Conservation (phyloP, 2,329 filamentous ascomycete genomes). For the Monilinia fructicola region DNA sequence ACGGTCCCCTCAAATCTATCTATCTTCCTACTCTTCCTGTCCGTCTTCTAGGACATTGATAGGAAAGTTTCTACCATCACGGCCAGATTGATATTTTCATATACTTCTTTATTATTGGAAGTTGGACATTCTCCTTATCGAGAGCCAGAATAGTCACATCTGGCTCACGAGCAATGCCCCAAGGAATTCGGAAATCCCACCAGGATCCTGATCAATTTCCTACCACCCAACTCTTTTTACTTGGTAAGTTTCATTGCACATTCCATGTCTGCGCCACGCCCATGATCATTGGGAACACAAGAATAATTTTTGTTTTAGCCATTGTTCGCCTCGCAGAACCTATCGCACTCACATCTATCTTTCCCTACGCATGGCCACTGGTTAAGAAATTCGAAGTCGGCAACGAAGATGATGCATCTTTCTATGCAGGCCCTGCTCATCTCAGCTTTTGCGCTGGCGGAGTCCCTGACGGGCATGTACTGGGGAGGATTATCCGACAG, state of each 20-base stretch:
- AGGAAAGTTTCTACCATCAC: background rate
- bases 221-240: slow-evolving; percentile 75
- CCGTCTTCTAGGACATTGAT: slow-evolving; percentile 6
- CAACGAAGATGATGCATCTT: slow-evolving; percentile 72
- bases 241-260: slow-evolving; percentile 59
- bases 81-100: background rate
- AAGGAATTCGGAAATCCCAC: slow-evolving; percentile 40
- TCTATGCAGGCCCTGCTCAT: slow-evolving; percentile 84
- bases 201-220: slow-evolving; percentile 75
- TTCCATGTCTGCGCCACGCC: slow-evolving; percentile 17
- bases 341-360: slow-evolving; percentile 89
- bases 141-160: slow-evolving; percentile 32
- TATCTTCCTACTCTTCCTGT: background rate
- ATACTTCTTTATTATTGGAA: background rate
- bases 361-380: slow-evolving; percentile 85
- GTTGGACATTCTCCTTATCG: background rate
- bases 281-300: slow-evolving; percentile 2
- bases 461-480: slow-evolving; percentile 81
- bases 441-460: slow-evolving; percentile 78
- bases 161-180: slow-evolving; percentile 33
- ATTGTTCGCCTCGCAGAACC: slow-evolving; percentile 92
- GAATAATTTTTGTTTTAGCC: slow-evolving; percentile 51
- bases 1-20: background rate
- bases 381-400: slow-evolving; percentile 75
- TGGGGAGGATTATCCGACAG: slow-evolving; percentile 84